These are phyloP conservation scores for Tarenaya hassleriana DNA, from an alignment of 345 rosid genomes.

Conservation along the genomic window DNA sequence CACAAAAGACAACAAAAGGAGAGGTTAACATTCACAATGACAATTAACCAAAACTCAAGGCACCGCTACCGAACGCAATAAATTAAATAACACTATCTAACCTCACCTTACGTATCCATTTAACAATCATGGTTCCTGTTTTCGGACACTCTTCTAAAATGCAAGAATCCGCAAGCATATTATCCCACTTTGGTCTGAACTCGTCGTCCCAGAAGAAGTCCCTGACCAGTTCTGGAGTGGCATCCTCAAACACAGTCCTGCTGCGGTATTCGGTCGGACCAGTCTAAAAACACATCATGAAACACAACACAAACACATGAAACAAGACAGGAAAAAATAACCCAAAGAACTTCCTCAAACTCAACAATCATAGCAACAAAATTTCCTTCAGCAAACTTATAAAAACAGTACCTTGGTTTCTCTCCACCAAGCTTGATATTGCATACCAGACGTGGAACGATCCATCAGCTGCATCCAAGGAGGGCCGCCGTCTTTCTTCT, in stretches of 20 bases:
- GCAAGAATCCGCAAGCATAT: slow-evolving; percentile 57
- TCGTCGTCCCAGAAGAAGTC: slow-evolving; percentile 87
- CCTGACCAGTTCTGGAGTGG: slow-evolving; percentile 54
- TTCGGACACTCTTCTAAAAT: slow-evolving; percentile 50
- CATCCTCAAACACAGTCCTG: slow-evolving; percentile 64
- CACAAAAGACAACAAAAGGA: slow-evolving; percentile 7
- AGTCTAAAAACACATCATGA: slow-evolving; percentile 33
- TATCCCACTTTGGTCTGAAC: slow-evolving; percentile 68
- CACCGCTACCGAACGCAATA: background rate
- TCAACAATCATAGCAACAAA: slow-evolving; percentile 8
- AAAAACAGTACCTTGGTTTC: slow-evolving; percentile 45
- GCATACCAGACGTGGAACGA: slow-evolving; percentile 50
- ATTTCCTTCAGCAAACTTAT: no score
- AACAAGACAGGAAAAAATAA: slow-evolving; percentile 6
- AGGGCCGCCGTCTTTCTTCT: slow-evolving; percentile 71
- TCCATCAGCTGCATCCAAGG: slow-evolving; percentile 75
- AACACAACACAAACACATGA: background rate
- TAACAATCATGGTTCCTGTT: slow-evolving; percentile 72
- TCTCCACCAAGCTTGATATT: slow-evolving; percentile 72
- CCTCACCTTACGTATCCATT: slow-evolving; percentile 73
- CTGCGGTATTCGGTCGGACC: slow-evolving; percentile 73
- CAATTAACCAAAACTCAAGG: background rate
- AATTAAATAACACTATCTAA: background rate
- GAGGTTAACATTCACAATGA: slow-evolving; percentile 2
- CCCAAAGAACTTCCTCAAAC: background rate